Evolutionary conservation across 768 basidiomycete genomes (phyloP), one percentile per base, ranked within the genome.

Genomic region (Dentipellis sp.): DNA sequence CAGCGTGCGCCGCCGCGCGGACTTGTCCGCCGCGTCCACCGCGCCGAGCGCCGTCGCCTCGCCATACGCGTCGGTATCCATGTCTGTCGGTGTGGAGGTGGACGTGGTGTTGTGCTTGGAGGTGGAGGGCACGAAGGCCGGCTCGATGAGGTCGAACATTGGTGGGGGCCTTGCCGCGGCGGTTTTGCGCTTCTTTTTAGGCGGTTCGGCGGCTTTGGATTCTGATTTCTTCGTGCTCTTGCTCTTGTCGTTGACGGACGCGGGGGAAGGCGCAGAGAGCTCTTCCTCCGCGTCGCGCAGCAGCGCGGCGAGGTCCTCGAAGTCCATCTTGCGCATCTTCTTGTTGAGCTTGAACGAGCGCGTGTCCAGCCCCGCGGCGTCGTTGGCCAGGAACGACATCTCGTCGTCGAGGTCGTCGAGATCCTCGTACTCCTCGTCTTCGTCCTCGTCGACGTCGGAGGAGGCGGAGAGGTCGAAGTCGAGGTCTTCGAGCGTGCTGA

Each of bases 11-110:
- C 83, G 86, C 55, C 87, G 83, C 3, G 88, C 84, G 17, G 75
- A 79, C 68, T 97, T 97, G 73, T 97, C 95, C 5, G 77, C 78
- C 19, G 84, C 79, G 62, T 97, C 95, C 10, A 81, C 81, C 36
- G 78, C 71, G 56, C 80, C 77, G 16, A 98, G 77, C 14, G 78
- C 68, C 1, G 79, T 80, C 3, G 82, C 75, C 65, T 98, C 97
- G 53, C 94, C 91, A 61, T 80, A 91, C 2, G 80, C 75, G 63
- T 86, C 69, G 21, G 66, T 66, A 58, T 35, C 62, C 29, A 29
- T 29, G 6, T 29, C 29, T 6, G 6, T 29, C 3, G 3, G 61
- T 29, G 62, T 59, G 19, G 63, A 59, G 10, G 64, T 59, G 49
- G 56, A 63, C 35, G 68, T 56, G 3, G 62, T 51, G 21, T 58